Percentiles rank a stretch among this genome's conserved stretches.
phyloP scores from a whole-genome alignment of 306 rosid species.

The Crotalaria pallida region DNA sequence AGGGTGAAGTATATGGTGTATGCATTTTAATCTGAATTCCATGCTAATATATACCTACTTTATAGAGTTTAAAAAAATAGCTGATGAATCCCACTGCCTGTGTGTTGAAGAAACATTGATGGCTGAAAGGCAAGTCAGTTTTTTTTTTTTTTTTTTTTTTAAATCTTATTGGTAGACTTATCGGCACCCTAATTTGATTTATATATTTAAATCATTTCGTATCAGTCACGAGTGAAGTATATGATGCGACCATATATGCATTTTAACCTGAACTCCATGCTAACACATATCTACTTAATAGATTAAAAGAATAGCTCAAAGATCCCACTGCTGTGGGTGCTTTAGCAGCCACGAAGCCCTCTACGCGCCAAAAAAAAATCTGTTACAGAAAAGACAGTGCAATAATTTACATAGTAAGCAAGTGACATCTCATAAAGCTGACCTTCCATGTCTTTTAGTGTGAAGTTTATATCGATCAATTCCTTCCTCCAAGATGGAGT shows the following conservation, averaged over 20 bases:
- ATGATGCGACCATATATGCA: too few species aligned
- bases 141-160: too few species aligned
- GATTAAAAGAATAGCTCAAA: neutral
- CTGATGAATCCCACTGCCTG: too few species aligned
- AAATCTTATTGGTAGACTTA: too few species aligned
- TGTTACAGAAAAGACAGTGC: neutral
- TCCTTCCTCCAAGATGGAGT: conserved; percentile 79
- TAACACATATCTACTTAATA: too few species aligned
- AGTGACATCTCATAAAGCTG: conserved; percentile 15
- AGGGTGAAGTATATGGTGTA: neutral
- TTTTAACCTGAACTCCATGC: too few species aligned
- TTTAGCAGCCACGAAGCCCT: neutral
- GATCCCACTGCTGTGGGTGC: too few species aligned
- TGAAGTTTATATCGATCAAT: conserved; percentile 69
- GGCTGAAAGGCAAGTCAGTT: too few species aligned
- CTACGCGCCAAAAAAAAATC: neutral
- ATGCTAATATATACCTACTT: too few species aligned
- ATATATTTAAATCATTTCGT: neutral
- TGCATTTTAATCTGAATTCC: too few species aligned
- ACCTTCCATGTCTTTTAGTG: conserved; percentile 74
- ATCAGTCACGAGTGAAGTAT: neutral
- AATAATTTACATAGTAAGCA: neutral
- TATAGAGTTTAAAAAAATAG: too few species aligned
- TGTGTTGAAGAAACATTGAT: too few species aligned
- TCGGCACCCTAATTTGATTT: neutral